These are phyloP conservation scores for Sporothrix humicola DNA, from an alignment of 2,329 filamentous ascomycete genomes.

Conservation along the genomic window DNA sequence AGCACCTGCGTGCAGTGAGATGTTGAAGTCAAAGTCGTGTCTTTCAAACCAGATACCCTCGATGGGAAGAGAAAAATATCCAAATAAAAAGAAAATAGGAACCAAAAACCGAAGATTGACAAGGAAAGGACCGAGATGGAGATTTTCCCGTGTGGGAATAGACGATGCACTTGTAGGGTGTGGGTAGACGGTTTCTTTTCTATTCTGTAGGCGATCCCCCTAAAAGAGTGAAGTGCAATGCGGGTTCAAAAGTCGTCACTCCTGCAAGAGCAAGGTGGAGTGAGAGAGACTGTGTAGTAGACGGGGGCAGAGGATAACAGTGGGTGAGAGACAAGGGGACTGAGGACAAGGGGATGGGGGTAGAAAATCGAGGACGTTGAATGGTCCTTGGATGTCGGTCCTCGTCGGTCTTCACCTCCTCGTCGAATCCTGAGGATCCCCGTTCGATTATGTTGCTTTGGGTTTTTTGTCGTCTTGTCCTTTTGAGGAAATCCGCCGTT, in stretches of 20 bases:
- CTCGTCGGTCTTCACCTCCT: constrained; percentile 8
- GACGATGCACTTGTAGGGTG: background rate
- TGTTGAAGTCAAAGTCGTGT: background rate
- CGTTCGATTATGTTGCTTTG: background rate
- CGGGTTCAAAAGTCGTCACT: constrained; percentile 23
- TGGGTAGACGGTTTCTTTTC: constrained; percentile 27
- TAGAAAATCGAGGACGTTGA: constrained; percentile 13
- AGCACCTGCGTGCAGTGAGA: background rate
- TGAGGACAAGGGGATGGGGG: constrained; percentile 10
- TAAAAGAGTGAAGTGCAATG: constrained; percentile 24
- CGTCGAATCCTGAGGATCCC: background rate
- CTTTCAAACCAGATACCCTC: background rate
- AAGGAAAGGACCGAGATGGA: background rate
- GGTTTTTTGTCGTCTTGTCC: background rate
- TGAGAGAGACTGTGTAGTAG: constrained; percentile 6
- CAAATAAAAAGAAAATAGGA: constrained; percentile 9
- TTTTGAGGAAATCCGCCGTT: background rate
- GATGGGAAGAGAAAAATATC: background rate
- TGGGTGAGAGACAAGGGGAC: constrained; percentile 17
- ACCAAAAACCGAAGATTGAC: background rate
- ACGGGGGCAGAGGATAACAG: constrained; percentile 4
- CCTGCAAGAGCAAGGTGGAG: constrained; percentile 27
- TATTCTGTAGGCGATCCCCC: constrained; percentile 21
- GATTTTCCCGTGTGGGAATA: background rate
- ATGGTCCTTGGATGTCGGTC: constrained; percentile 6